Evolutionary conservation across 2,329 filamentous ascomycete species (phyloP), one percentile per base, ranked within the genome.

Genomic region (Fusarium veterinarium): DNA sequence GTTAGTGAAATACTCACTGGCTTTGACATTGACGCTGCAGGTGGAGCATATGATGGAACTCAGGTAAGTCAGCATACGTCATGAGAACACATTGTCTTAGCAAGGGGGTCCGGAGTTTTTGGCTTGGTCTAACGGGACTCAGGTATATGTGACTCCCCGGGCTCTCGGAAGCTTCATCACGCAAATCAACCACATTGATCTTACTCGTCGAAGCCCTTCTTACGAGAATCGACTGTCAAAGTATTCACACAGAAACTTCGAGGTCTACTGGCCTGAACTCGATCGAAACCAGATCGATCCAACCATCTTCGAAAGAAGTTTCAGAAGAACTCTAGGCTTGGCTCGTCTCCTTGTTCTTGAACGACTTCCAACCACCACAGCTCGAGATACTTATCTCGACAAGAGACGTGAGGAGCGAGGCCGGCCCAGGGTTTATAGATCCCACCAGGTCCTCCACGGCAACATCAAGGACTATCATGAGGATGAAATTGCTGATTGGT

Each of bases 141-240:
- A 96, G 77, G 93, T 97, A 23, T 97, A 92, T 77, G 90, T 90
- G 30, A 91, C 92, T 6, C 94, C 94, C 4, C 88, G 94, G 64
- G 94, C 94, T 5, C 80, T 97, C 19, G 90, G 90, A 48, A 91
- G 93, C 14, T 95, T 92, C 80, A 91, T 95, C 78, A 95, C 93
- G 1, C 94, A 97, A 81, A 87, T 90, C 78, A 97, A 97, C 76
- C 91, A 91, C 6, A 87, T 97, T 67, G 94, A 97, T 77, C 86
- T 97, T 40, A 91, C 89, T 8, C 89, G 94, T 25, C 90, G 94
- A 45, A 95, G 93, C 23, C 93, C 94, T 0, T 96, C 93, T 0
- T 97, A 97, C 75, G 94, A 97, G 78, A 97, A 94, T 73, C 91
- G 94, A 14, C 86, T 97, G 17, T 93, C 93, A 20, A 97, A 97